phyloP scores from a whole-genome alignment of 2,329 filamentous ascomycete species.

The Triangularia verruculosa region DNA sequence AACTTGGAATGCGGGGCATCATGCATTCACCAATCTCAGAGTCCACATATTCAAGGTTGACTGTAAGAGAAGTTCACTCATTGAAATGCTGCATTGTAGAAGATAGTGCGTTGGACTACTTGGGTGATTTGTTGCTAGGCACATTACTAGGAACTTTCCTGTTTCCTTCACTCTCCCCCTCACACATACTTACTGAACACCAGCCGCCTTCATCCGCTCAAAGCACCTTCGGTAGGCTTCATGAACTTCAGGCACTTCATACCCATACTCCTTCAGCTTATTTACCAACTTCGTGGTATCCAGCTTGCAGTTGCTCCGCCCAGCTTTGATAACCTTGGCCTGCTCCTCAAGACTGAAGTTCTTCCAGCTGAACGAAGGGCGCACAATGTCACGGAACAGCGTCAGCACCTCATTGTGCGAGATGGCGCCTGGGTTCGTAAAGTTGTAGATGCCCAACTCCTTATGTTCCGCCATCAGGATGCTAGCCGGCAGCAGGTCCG shows the following conservation, averaged over 20 bases:
- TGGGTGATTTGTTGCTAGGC: not conserved
- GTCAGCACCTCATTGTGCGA: constrained; percentile 67
- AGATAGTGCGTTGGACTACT: not conserved
- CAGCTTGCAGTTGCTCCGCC: constrained; percentile 63
- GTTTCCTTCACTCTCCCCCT: not conserved
- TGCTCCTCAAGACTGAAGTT: constrained; percentile 67
- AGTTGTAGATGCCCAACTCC: constrained; percentile 65
- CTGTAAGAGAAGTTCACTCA: not conserved
- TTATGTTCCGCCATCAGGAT: constrained; percentile 58
- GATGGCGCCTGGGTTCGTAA: constrained; percentile 68
- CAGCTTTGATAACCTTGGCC: constrained; percentile 64
- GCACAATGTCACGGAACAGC: constrained; percentile 61
- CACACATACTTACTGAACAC: constrained; percentile 41
- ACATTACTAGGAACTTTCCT: not conserved
- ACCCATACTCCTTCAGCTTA: constrained; percentile 58
- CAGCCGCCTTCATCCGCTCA: constrained; percentile 58
- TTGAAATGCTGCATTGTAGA: not conserved
- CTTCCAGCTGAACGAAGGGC: constrained; percentile 59
- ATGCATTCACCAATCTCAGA: not conserved
- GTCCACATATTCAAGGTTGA: not conserved
- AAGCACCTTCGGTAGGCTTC: constrained; percentile 61
- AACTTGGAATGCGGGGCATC: not conserved
- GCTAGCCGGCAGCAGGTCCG: constrained; percentile 60
- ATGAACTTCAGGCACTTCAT: constrained; percentile 59
- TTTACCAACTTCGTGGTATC: constrained; percentile 59